Percentiles rank a stretch among this genome's conserved stretches.
Conservation (phyloP, 495 filamentous ascomycete species). For the Staphylotrichum tortipilum region DNA sequence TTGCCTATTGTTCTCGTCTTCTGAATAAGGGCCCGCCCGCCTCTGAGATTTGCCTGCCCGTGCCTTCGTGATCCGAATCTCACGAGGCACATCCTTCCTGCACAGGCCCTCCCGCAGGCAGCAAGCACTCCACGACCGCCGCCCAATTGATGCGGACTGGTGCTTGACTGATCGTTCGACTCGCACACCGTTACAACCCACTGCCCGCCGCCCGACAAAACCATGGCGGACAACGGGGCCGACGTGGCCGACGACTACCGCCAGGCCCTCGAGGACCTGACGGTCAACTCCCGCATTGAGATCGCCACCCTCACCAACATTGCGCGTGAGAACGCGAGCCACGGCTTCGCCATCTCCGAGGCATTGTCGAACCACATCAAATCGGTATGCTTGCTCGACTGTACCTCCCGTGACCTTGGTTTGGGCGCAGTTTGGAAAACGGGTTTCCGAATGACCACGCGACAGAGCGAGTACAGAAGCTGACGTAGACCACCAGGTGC, state of each 20-base stretch:
- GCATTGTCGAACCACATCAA: slow-evolving; percentile 86
- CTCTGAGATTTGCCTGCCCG: slow-evolving; percentile 6
- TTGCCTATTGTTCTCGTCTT: slow-evolving; percentile 13
- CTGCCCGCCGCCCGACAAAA: too few relatives aligned
- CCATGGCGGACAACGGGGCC: slow-evolving; percentile 69
- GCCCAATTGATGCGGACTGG: neutral
- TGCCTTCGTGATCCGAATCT: slow-evolving; percentile 9
- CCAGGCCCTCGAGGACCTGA: slow-evolving; percentile 83
- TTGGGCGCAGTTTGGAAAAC: neutral
- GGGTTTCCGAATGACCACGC: neutral
- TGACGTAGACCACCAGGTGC: slow-evolving; percentile 47
- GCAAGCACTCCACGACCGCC: neutral
- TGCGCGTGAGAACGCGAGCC: slow-evolving; percentile 90
- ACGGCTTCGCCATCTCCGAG: slow-evolving; percentile 83
- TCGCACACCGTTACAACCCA: too few relatives aligned
- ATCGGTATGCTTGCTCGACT: slow-evolving; percentile 58
- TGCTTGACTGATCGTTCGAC: neutral
- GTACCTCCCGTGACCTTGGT: too few relatives aligned
- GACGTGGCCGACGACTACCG: slow-evolving; percentile 94
- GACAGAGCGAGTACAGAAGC: neutral
- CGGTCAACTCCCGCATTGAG: slow-evolving; percentile 78
- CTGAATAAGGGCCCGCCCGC: slow-evolving; percentile 5
- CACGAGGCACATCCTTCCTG: neutral
- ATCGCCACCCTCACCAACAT: slow-evolving; percentile 95
- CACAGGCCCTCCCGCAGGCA: too few relatives aligned